Percentiles rank a stretch among this genome's conserved stretches.
phyloP scores from a whole-genome alignment of 495 filamentous ascomycete species.

The Penicillium silybi region DNA sequence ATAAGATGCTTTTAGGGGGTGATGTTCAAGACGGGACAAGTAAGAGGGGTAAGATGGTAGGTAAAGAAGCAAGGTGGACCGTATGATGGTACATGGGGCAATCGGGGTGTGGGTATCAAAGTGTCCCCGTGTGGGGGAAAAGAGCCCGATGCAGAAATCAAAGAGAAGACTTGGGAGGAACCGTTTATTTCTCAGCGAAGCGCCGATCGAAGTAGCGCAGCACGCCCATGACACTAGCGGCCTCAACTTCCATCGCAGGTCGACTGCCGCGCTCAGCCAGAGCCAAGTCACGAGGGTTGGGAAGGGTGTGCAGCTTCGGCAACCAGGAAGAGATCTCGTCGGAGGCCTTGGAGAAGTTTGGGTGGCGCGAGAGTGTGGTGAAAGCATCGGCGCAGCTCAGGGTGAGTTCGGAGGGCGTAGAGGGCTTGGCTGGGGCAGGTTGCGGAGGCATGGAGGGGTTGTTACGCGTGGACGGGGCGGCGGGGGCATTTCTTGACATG shows the following conservation, averaged over 20 bases:
- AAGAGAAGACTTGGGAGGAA: slow-evolving; percentile 9
- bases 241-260: slow-evolving; percentile 74
- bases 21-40: background rate
- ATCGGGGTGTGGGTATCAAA: slow-evolving; percentile 44
- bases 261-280: slow-evolving; percentile 30
- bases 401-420: slow-evolving; percentile 32
- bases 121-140: slow-evolving; percentile 9
- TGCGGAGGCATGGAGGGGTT: slow-evolving; percentile 24
- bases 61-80: slow-evolving; percentile 7
- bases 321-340: slow-evolving; percentile 73
- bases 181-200: slow-evolving; percentile 51
- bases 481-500: slow-evolving; percentile 32
- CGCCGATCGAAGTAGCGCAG: slow-evolving; percentile 77
- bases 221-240: slow-evolving; percentile 82
- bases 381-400: slow-evolving; percentile 76
- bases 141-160: slow-evolving; percentile 20
- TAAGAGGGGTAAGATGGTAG: background rate
- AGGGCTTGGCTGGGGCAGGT: slow-evolving; percentile 25
- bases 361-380: slow-evolving; percentile 75
- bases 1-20: slow-evolving; percentile 16
- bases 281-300: slow-evolving; percentile 37
- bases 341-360: slow-evolving; percentile 70
- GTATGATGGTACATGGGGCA: slow-evolving; percentile 27
- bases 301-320: slow-evolving; percentile 63
- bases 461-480: slow-evolving; percentile 24